These are phyloP conservation scores for Geotrichum reessii DNA, from an alignment of 1,139 yeast genomes.

Conservation along the genomic window DNA sequence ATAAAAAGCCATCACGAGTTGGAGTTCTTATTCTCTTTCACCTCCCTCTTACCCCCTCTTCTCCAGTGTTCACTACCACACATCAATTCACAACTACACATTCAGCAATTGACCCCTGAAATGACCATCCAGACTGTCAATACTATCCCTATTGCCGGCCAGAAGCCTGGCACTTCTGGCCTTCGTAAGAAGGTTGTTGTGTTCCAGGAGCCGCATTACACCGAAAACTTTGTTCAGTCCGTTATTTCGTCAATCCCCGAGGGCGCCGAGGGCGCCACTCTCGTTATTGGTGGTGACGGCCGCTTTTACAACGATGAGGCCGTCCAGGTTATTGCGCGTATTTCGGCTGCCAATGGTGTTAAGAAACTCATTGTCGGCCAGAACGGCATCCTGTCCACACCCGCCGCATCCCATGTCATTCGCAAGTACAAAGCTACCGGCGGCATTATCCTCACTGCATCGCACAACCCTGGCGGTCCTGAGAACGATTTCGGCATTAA, in stretches of 20 bases:
- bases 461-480: constrained; percentile 99
- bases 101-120: not conserved
- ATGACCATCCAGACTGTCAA: constrained; percentile 29
- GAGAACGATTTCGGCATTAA: constrained; percentile 89
- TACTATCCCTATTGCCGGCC: constrained; percentile 82
- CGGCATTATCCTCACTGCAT: constrained; percentile 92
- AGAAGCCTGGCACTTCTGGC: constrained; percentile 97
- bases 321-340: constrained; percentile 71
- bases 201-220: constrained; percentile 73
- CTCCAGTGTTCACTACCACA: not conserved
- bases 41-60: not conserved
- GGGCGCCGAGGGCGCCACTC: constrained; percentile 64
- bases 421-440: constrained; percentile 79
- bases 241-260: constrained; percentile 84
- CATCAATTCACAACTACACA: not conserved
- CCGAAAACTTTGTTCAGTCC: constrained; percentile 92
- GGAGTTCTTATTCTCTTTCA: not conserved
- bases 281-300: constrained; percentile 97
- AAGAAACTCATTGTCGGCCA: constrained; percentile 80
- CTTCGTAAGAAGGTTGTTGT: constrained; percentile 85
- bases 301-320: constrained; percentile 82
- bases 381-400: constrained; percentile 83
- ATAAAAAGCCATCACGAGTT: not conserved
- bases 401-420: constrained; percentile 91
- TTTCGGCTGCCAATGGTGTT: constrained; percentile 90